Percentiles rank a stretch among this genome's conserved stretches.
Evolutionary conservation across 2,329 filamentous ascomycete species (phyloP).

Genomic region (Cercospora canescens): DNA sequence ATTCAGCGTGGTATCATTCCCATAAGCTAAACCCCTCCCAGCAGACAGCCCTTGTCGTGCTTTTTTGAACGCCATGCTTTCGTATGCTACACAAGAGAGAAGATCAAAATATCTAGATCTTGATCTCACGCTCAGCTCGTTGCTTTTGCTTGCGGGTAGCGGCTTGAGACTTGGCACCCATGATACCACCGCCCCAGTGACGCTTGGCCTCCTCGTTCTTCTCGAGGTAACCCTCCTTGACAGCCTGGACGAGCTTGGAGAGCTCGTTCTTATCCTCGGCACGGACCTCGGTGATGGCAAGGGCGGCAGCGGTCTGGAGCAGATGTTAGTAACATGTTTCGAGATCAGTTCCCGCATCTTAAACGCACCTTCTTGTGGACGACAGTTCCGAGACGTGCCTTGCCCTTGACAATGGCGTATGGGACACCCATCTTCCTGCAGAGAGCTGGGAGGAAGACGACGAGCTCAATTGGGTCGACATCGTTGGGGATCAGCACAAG

Average conservation of each 20-base stretch:
- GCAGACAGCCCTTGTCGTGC: conserved; percentile 24
- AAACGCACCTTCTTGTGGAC: conserved; percentile 93
- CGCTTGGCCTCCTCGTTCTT: conserved; percentile 89
- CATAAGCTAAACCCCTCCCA: conserved; percentile 21
- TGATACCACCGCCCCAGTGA: conserved; percentile 99
- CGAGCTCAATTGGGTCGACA: conserved; percentile 98
- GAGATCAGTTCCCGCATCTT: background rate
- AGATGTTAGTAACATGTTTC: conserved; percentile 29
- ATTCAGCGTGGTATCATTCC: conserved; percentile 27
- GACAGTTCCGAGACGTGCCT: conserved; percentile 97
- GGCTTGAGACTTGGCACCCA: conserved; percentile 89
- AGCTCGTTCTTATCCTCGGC: conserved; percentile 98
- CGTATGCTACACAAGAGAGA: conserved; percentile 16
- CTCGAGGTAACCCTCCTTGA: conserved; percentile 98
- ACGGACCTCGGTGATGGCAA: conserved; percentile 95
- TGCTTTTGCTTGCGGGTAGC: conserved; percentile 85
- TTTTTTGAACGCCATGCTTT: conserved; percentile 24
- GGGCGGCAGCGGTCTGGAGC: conserved; percentile 87
- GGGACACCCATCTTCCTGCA: conserved; percentile 99
- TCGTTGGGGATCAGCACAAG: conserved; percentile 99
- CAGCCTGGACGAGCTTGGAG: conserved; percentile 89
- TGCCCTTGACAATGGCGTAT: conserved; percentile 99
- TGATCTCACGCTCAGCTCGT: conserved; percentile 90
- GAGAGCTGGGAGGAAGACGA: conserved; percentile 97
- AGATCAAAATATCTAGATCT: conserved; percentile 68